Base-by-base conservation (phyloP, 306 rosid species). In the Gastrolobium bilobum region DNA sequence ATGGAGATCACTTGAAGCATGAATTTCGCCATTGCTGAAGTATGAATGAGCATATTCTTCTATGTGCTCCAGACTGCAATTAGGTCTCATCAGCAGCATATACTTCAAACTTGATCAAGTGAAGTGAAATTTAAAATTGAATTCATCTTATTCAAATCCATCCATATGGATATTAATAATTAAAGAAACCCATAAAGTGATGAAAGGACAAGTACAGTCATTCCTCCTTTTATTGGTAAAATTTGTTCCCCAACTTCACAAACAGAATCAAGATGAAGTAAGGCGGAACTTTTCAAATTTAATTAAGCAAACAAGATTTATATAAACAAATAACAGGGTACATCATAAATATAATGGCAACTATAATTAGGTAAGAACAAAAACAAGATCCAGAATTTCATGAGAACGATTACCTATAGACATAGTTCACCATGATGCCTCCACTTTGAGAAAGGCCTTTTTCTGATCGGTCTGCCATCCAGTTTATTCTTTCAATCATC, bases 371-470 rank as follows among this genome's bases (percentile, higher is more conserved):
- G 53, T 15, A 57, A 26, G n/a, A 79, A 42, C 71, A 47, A 30
- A 59, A 64, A 71, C 53, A 79, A 39, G 77, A 56, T 46, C 61
- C 30, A 64, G 14, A 70, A 71, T 68, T 73, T 38, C 29, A 58
- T 58, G 34, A 61, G 54, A 48, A 26, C 6, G 78, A 78, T 68
- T 86, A 90, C 98, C 93, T 83, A 85, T 94, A 94, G 56, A 94
- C 94, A 78, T 94, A 92, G 86, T 94, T 94, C 88, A 94, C 99
- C 99, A 94, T 92, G 73, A 94, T 87, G 62, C 97, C 92, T 9
- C 90, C 99, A 87, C 99, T 91, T 90, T 92, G 97, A 81, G 81
- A 81, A 53, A 94, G 86, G 75, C 97, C 95, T 51, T 91, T 94
- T 43, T 79, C 97, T 52, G 97, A 94, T 71, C 80, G 88, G 77